Base-by-base conservation (phyloP, 1,139 yeast species). In the Blastobotrys aristatus region DNA sequence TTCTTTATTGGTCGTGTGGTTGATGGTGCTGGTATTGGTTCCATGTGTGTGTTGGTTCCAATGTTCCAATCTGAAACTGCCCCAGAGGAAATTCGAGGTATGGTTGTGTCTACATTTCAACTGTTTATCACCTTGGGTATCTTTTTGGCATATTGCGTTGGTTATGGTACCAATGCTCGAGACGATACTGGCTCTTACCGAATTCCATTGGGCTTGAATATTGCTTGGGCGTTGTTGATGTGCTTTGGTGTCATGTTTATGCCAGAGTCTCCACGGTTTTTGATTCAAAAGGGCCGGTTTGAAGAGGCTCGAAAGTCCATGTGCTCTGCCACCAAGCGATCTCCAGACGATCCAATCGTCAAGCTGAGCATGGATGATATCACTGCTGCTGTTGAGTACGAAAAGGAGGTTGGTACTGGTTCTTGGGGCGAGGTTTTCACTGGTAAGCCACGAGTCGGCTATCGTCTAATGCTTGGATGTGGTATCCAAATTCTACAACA, bases 301-400 rank as follows among this genome's bases (percentile, higher is more conserved):
- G 54, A 47, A 22, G 50, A 51, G 17, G 54, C 53, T 10, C 22
- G 35, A n/a, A 40, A 45, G 38, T 39, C 40, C 6, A 18, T 51
- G 41, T 18, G 21, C n/a, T 11, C 6, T 3, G n/a, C 37, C 2
- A 26, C 42, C 2, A 16, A 14, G 16, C 32, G 29, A 13, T 22
- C 41, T 33, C 26, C 31, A 17, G 52, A 47, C 18, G 39, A 40
- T 13, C 49, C 46, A 7, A 34, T 50, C 17, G 40, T 50, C 26
- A 26, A 20, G 13, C 22, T 29, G 10, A 70, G 82, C 59, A 69
- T 74, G 52, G 65, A 68, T 62, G 75, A 79, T 46, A 67, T 79
- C 45, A 70, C 75, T 51, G 56, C 71, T 38, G 47, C 50, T n/a
- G 45, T 41, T 21, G 30, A 22, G 33, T 30, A 37, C 14, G 30